A percentile compares a stretch with the other conserved stretches of the same genome.
These are phyloP conservation scores for Pelargonium cotyledonis DNA, from an alignment of 441 rosid species.

Conservation along the genomic window DNA sequence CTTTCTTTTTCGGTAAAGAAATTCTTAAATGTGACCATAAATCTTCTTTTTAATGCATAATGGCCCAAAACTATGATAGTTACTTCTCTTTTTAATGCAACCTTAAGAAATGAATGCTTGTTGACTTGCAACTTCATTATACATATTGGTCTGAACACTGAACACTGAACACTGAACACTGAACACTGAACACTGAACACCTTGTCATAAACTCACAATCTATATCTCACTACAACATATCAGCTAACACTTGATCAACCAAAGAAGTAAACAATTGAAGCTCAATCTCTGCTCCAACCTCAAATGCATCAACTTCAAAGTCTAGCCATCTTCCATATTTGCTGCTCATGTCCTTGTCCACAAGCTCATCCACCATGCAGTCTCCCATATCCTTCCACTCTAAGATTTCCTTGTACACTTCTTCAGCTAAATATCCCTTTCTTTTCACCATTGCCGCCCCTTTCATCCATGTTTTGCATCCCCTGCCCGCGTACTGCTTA, in stretches of 20 bases:
- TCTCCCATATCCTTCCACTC: slow-evolving; percentile 63
- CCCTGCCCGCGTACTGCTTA: slow-evolving; percentile 44
- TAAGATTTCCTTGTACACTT: slow-evolving; percentile 62
- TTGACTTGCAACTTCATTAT: no score
- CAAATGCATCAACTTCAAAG: slow-evolving; percentile 57
- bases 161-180: no score
- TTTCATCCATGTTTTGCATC: slow-evolving; percentile 43
- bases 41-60: no score
- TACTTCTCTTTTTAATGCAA: no score
- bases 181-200: no score
- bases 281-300: slow-evolving; percentile 55
- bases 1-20: no score
- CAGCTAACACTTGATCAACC: slow-evolving; percentile 61
- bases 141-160: no score
- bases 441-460: slow-evolving; percentile 44
- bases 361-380: slow-evolving; percentile 84
- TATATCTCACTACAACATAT: slow-evolving; percentile 36
- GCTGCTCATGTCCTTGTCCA: slow-evolving; percentile 84
- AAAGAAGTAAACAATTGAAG: slow-evolving; percentile 42
- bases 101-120: no score
- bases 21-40: no score
- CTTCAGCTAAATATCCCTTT: slow-evolving; percentile 56
- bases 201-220: no score
- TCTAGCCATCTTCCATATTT: slow-evolving; percentile 78
- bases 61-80: no score